These are phyloP conservation scores for Coemansia sp. DNA, from an alignment of 192 early-diverging fungal genomes.

Conservation along the genomic window DNA sequence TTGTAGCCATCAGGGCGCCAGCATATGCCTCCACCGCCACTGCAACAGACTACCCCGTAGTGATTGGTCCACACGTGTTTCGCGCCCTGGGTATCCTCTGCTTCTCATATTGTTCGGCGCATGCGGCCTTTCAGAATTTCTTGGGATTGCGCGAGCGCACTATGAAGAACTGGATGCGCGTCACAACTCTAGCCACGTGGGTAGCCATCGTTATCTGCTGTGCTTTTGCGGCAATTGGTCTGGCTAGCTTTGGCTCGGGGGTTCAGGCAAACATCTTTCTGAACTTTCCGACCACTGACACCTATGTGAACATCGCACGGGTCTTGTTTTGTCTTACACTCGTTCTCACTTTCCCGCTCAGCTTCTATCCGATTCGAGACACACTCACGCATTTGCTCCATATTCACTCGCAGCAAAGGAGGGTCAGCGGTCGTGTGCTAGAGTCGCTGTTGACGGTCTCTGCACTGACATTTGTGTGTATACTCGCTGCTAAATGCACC, in stretches of 20 bases:
- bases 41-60: neutral
- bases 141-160: constrained; percentile 55
- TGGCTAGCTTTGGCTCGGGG: constrained; percentile 59
- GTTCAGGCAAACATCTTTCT: constrained; percentile 61
- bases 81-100: constrained; percentile 64
- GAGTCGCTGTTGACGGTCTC: constrained; percentile 27
- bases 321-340: constrained; percentile 59
- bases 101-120: constrained; percentile 64
- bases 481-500: constrained; percentile 15
- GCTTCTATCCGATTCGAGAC: constrained; percentile 46
- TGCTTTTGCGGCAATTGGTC: constrained; percentile 62
- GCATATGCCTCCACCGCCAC: constrained; percentile 32
- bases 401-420: constrained; percentile 26
- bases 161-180: constrained; percentile 51
- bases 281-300: constrained; percentile 60
- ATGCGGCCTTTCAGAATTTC: constrained; percentile 63
- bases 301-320: constrained; percentile 59
- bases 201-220: constrained; percentile 55
- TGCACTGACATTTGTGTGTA: constrained; percentile 19
- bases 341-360: constrained; percentile 56
- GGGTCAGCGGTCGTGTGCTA: constrained; percentile 6
- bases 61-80: constrained; percentile 60
- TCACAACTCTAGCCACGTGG: constrained; percentile 53
- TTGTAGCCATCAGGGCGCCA: constrained; percentile 56
- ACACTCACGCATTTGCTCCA: constrained; percentile 37